These are phyloP conservation scores for Cordyceps sp. DNA, from an alignment of 2,329 filamentous ascomycete genomes.

Conservation along the genomic window DNA sequence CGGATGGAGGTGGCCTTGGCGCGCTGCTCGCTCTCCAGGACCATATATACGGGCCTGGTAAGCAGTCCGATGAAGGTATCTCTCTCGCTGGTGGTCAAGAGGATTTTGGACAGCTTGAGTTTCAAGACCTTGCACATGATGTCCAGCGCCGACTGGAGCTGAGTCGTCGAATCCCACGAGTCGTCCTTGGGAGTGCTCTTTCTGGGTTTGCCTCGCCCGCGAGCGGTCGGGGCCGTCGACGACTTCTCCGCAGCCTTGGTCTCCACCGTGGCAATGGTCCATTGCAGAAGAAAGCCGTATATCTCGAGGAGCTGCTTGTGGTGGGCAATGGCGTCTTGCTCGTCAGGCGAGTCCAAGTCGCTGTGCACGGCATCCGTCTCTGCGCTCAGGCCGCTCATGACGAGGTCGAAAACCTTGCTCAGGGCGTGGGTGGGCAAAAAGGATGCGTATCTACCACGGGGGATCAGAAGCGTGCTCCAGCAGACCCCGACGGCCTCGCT, in stretches of 20 bases:
- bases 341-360: constrained; percentile 72
- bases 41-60: constrained; percentile 81
- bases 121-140: constrained; percentile 93
- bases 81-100: constrained; percentile 87
- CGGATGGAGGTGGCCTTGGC: constrained; percentile 78
- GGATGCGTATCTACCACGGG: constrained; percentile 51
- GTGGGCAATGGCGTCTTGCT: constrained; percentile 70
- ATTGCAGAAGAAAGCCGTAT: constrained; percentile 86
- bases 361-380: constrained; percentile 75
- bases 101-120: constrained; percentile 81
- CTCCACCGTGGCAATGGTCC: constrained; percentile 90
- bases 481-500: too few relatives aligned
- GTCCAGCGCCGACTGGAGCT: constrained; percentile 78
- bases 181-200: constrained; percentile 68
- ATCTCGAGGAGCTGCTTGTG: constrained; percentile 89
- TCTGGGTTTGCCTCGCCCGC: constrained; percentile 59
- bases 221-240: constrained; percentile 45
- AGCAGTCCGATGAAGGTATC: constrained; percentile 90
- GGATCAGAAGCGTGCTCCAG: constrained; percentile 7
- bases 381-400: constrained; percentile 70
- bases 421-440: constrained; percentile 66
- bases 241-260: constrained; percentile 86
- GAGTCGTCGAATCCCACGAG: constrained; percentile 74
- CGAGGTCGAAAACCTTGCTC: constrained; percentile 83
- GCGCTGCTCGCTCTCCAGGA: constrained; percentile 85